Conservation (phyloP, 2,329 filamentous ascomycete species). For the Aspergillus tamarii region DNA sequence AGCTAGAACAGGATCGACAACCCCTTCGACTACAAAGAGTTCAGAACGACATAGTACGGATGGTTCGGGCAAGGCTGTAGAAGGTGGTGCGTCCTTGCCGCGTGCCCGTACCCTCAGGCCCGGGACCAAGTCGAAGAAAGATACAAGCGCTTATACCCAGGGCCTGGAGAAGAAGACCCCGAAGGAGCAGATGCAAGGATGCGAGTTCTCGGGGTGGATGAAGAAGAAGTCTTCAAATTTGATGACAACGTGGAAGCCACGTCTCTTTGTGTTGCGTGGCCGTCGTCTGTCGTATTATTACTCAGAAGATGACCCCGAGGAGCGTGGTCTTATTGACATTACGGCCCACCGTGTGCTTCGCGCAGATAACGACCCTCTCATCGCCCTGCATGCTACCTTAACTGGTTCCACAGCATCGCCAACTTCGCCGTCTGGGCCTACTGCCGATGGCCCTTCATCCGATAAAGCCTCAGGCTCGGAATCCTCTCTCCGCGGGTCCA, state of each 20-base stretch:
- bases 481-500: conserved; percentile 35
- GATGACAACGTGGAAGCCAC: conserved; percentile 97
- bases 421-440: conserved; percentile 53
- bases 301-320: conserved; percentile 85
- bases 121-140: conserved; percentile 77
- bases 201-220: conserved; percentile 98
- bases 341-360: conserved; percentile 96
- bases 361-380: conserved; percentile 87
- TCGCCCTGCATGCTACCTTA: conserved; percentile 86
- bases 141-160: conserved; percentile 89
- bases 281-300: conserved; percentile 95
- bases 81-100: conserved; percentile 52
- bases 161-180: conserved; percentile 82
- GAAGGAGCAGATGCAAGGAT: conserved; percentile 78
- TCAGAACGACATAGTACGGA: conserved; percentile 79
- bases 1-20: conserved; percentile 74
- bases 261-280: conserved; percentile 92
- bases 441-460: conserved; percentile 41
- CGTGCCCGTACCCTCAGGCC: conserved; percentile 56
- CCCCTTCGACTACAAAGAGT: conserved; percentile 67
- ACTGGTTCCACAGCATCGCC: conserved; percentile 79
- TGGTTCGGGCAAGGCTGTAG: conserved; percentile 52
- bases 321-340: conserved; percentile 96
- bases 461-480: conserved; percentile 32
- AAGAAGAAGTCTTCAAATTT: conserved; percentile 96